A percentile compares a stretch with the other conserved stretches of the same genome.
Evolutionary conservation across 139 green algal genomes (phyloP).

Genomic region (Yamagishiella unicocca): DNA sequence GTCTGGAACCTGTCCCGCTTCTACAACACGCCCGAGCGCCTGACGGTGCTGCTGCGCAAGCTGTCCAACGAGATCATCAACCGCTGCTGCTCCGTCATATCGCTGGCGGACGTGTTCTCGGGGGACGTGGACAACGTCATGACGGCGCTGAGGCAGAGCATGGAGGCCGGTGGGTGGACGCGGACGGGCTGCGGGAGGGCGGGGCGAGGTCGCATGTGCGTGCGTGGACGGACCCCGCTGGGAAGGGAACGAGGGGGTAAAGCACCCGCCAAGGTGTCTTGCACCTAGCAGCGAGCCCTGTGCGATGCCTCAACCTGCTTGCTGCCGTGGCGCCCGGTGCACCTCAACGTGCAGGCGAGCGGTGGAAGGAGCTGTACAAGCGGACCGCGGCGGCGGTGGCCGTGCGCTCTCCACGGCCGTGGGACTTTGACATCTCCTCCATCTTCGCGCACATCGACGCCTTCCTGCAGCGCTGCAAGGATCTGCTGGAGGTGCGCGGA

Average conservation of each 20-base stretch:
- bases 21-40: slow-evolving; percentile 89
- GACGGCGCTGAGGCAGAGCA: slow-evolving; percentile 68
- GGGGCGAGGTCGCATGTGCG: background rate
- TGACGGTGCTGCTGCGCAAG: slow-evolving; percentile 90
- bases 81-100: slow-evolving; percentile 83
- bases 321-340: too few relatives aligned
- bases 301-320: too few relatives aligned
- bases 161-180: slow-evolving; percentile 58
- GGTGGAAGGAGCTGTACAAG: slow-evolving; percentile 83
- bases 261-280: too few relatives aligned
- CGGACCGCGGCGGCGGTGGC: slow-evolving; percentile 68
- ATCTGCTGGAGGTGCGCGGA: slow-evolving; percentile 82
- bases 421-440: slow-evolving; percentile 78
- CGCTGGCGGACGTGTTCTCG: slow-evolving; percentile 76
- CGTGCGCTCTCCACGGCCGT: slow-evolving; percentile 57
- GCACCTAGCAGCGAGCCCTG: too few relatives aligned
- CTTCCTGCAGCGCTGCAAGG: slow-evolving; percentile 91
- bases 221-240: background rate
- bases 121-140: slow-evolving; percentile 67
- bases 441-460: slow-evolving; percentile 93
- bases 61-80: slow-evolving; percentile 89
- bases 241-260: too few relatives aligned
- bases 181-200: background rate
- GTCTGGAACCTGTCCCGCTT: slow-evolving; percentile 86
- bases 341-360: too few relatives aligned